Conservation (phyloP, 352 stramenopile species). For the Phytophthora crassamura region DNA sequence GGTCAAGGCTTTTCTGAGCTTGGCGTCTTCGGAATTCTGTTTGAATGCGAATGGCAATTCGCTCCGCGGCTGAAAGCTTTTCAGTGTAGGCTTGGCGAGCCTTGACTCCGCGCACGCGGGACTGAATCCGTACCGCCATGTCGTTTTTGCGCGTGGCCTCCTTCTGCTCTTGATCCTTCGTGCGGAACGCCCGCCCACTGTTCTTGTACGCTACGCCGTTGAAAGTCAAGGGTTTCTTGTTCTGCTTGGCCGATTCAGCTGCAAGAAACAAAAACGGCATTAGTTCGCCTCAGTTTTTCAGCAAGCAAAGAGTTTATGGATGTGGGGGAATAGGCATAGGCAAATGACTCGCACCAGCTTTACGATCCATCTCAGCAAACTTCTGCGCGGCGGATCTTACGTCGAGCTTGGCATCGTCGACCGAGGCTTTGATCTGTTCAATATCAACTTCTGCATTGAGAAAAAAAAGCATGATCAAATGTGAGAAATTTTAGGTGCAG, state of each 20-base stretch:
- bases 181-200: conserved; percentile 29
- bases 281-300: not conserved
- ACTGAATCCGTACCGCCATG: conserved; percentile 60
- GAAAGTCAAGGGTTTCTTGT: conserved; percentile 47
- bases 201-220: conserved; percentile 39
- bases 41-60: conserved; percentile 47
- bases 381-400: conserved; percentile 63
- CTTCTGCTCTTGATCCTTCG: conserved; percentile 38
- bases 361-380: conserved; percentile 72
- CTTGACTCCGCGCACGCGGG: conserved; percentile 39
- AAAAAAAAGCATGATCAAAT: not conserved
- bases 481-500: not conserved
- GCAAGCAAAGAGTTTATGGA: not conserved
- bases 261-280: conserved; percentile 10
- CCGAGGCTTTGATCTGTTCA: conserved; percentile 62
- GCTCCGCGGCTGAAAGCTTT: conserved; percentile 30
- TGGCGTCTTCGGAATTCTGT: conserved; percentile 39
- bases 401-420: conserved; percentile 58
- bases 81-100: conserved; percentile 43
- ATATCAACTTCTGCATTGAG: conserved; percentile 49
- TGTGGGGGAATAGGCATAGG: not conserved
- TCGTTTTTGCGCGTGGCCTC: conserved; percentile 39
- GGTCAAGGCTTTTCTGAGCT: conserved; percentile 35
- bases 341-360: conserved; percentile 46
- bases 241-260: conserved; percentile 46